Conservation (phyloP, 192 early-diverging fungal species). For the Linderina pennispora region DNA sequence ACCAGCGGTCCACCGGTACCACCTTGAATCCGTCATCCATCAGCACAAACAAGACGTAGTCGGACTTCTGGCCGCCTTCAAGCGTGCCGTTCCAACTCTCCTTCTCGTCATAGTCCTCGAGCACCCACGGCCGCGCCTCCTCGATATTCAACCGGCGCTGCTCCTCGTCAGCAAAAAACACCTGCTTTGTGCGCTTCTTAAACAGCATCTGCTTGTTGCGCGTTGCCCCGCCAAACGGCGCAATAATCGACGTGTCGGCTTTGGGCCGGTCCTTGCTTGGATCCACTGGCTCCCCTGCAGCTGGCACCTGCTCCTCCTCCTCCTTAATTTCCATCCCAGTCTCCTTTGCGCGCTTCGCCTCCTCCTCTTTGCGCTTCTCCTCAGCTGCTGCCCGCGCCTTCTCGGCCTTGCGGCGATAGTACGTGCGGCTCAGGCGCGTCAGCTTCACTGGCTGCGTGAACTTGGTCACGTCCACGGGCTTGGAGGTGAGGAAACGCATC, state of each 20-base stretch:
- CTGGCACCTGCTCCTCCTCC: background rate
- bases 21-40: constrained; percentile 72
- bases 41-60: constrained; percentile 70
- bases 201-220: constrained; percentile 74
- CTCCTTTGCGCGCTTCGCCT: background rate
- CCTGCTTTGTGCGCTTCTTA: constrained; percentile 75
- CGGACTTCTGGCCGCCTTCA: constrained; percentile 63
- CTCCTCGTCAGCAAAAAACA: constrained; percentile 68
- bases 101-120: constrained; percentile 66
- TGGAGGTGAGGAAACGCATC: constrained; percentile 57
- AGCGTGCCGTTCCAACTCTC: constrained; percentile 62
- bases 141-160: constrained; percentile 64
- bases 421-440: constrained; percentile 33
- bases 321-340: background rate
- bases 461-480: constrained; percentile 45
- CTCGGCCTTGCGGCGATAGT: constrained; percentile 35
- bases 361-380: background rate
- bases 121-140: constrained; percentile 69
- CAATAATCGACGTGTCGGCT: constrained; percentile 57
- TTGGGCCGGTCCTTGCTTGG: constrained; percentile 25
- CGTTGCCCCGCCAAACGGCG: constrained; percentile 66
- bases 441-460: constrained; percentile 54
- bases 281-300: background rate
- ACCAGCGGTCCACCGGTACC: constrained; percentile 66
- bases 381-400: constrained; percentile 4